phyloP scores from a whole-genome alignment of 1,284 basidiomycete species.

The Ustilago nuda region DNA sequence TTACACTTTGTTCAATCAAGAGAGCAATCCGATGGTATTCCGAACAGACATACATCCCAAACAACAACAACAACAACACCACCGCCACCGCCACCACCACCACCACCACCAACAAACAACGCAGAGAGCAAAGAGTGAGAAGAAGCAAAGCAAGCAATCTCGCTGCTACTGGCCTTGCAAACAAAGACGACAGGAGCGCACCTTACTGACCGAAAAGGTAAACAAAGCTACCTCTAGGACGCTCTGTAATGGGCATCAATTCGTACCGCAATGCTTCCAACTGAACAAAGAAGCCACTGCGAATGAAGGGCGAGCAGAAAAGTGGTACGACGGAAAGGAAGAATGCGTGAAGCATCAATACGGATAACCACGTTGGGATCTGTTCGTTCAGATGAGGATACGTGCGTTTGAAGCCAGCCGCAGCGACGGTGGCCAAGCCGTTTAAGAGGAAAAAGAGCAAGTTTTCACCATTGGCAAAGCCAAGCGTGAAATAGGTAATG shows the following conservation, averaged over 20 bases:
- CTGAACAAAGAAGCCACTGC: conserved; percentile 62
- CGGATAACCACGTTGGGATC: conserved; percentile 56
- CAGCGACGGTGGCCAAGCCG: conserved; percentile 61
- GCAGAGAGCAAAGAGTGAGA: background rate
- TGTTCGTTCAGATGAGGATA: conserved; percentile 55
- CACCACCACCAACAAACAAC: too few species aligned
- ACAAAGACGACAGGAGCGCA: background rate
- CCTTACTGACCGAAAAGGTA: conserved; percentile 58
- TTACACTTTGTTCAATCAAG: too few species aligned
- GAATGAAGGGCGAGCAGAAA: conserved; percentile 66
- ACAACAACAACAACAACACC: too few species aligned
- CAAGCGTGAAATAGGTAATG: conserved; percentile 63
- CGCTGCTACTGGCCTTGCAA: too few species aligned
- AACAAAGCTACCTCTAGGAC: conserved; percentile 58
- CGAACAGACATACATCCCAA: too few species aligned
- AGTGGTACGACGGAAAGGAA: conserved; percentile 59
- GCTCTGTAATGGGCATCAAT: conserved; percentile 49
- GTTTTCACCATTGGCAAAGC: conserved; percentile 64
- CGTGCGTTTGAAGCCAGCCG: conserved; percentile 61
- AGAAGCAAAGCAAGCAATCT: background rate
- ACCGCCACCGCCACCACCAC: too few species aligned
- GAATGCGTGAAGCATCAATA: conserved; percentile 59
- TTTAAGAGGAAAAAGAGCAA: conserved; percentile 67
- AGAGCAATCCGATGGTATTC: too few species aligned
- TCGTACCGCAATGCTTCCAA: conserved; percentile 62